A percentile compares a stretch with the other conserved stretches of the same genome.
Conservation (phyloP, 1,284 basidiomycete genomes). For the Cutaneotrichosporon curvatum region DNA sequence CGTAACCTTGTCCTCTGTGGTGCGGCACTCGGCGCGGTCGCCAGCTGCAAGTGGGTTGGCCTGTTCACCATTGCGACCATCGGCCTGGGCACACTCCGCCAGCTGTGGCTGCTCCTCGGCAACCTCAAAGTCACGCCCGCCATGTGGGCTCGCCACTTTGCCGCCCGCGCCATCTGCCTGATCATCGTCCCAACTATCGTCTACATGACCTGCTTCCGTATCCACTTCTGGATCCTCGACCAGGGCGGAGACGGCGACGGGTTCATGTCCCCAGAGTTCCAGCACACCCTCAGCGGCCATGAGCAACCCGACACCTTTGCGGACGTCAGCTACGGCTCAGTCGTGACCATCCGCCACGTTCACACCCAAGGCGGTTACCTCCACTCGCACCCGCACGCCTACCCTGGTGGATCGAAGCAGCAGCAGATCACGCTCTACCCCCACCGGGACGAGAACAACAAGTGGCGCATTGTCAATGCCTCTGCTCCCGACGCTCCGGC, state of each 20-base stretch:
- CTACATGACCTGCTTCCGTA: slow-evolving; percentile 92
- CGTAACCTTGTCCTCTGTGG: slow-evolving; percentile 83
- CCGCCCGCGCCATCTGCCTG: slow-evolving; percentile 79
- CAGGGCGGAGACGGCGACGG: slow-evolving; percentile 93
- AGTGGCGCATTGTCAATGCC: slow-evolving; percentile 74
- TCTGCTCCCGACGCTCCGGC: slow-evolving; percentile 48
- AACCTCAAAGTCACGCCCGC: slow-evolving; percentile 72
- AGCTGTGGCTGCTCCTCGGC: slow-evolving; percentile 86
- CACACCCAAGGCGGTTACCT: slow-evolving; percentile 97
- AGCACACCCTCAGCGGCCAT: slow-evolving; percentile 86
- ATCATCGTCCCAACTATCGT: slow-evolving; percentile 77
- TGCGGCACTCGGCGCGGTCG: slow-evolving; percentile 79
- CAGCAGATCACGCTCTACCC: slow-evolving; percentile 94
- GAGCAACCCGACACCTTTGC: slow-evolving; percentile 89
- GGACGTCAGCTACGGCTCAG: slow-evolving; percentile 83
- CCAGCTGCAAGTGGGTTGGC: slow-evolving; percentile 97
- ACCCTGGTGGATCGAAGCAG: slow-evolving; percentile 81
- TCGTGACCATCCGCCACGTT: slow-evolving; percentile 75
- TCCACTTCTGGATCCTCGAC: slow-evolving; percentile 84
- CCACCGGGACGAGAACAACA: slow-evolving; percentile 85
- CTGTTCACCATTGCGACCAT: slow-evolving; percentile 97
- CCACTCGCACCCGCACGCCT: slow-evolving; percentile 86
- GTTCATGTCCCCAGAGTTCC: slow-evolving; percentile 98
- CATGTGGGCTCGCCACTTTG: slow-evolving; percentile 74
- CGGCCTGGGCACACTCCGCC: slow-evolving; percentile 73